Evolutionary conservation across 441 rosid genomes (phyloP), one percentile per base, ranked within the genome.

Genomic region (Arabidopsis hybrid): DNA sequence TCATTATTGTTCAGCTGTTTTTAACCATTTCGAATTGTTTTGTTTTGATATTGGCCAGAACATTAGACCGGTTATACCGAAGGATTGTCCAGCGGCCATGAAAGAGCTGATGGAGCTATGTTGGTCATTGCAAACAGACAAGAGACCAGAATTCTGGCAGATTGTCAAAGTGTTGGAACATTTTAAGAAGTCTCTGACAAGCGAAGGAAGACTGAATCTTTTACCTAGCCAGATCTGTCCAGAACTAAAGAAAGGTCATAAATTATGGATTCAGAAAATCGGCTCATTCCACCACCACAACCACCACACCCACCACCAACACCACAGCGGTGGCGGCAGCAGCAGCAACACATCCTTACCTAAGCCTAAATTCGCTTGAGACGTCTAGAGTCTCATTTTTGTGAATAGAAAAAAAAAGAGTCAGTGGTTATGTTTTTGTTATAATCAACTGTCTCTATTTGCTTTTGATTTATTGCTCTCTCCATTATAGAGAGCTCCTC

Each of bases 91-190:
- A 18, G 76, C 74, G 7, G 81, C 97, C 6, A 83, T 95, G 92
- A 81, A 76, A 85, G 92, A 89, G 47, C 84, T 93, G 51, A 90
- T 95, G 2, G 95, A 93, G 82, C 95, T 85, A 32, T 95, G 99
- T 57, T 95, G 99, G 99, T 85, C 91, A 5, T 47, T 76, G 81
- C 83, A 90, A 3, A 82, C 93, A 1, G 96, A 89, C 34, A 91
- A 86, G 83, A 85, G 99, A 85, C 99, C 97, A 0, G 99, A 95
- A 32, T 95, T 91, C 77, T 81, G 91, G 85, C 96, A 91, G 81
- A 80, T 93, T 18, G 93, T 95, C 40, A 89, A 87, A 81, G 87
- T 90, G 18, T 70, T 95, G 66, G 97, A 95, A 86, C 88, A 91
- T 68, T 93, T 93, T 56, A 74, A 84, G 13, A 71, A 82, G 32